Evolutionary conservation across 352 stramenopile genomes (phyloP), one percentile per base, ranked within the genome.

Genomic region (Pseudoperonospora humuli): DNA sequence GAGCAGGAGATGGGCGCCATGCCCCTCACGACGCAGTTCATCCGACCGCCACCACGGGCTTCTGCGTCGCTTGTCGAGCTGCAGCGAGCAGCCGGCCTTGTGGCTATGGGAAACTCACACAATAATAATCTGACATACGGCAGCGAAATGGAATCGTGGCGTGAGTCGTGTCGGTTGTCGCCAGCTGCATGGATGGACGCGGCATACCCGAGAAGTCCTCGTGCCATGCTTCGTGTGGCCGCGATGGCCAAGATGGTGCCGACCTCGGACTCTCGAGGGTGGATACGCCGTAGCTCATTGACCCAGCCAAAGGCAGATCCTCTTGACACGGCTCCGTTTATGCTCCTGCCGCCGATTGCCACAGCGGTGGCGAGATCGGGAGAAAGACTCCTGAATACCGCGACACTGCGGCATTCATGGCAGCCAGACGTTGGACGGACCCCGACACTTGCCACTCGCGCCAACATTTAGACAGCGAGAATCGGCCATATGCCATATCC

Each of bases 161-260:
- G 33, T 9, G 45, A 52, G 17, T 42, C 49, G 27, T 57, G 32
- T 17, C 20, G 45, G 7, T 27, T 63, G 28, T 44, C 56, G 9
- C n/a, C 47, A n/a, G 8, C 38, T 1, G 33, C 34, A 3, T 68
- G 57, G 62, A 49, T 61, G 40, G 40, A 58, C 15, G 45, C 42
- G 28, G 39, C 54, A 18, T 67, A 57, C 32, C 57, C 57, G 18
- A 57, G 53, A 21, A 72, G 62, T 23, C 62, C 62, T 4, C 62
- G 62, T 0, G 58, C 62, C 8, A 72, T 72, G 62, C 62, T 72
- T 7, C 62, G 62, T 5, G 62, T 54, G 10, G 59, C 59, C 3
- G 59, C 59, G 17, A 28, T 63, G 29, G 39, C 47, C 20, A 68
- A 72, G 39, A 54, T 55, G 42, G 54, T 62, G 25, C 45, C 58